Evolutionary conservation across 2,329 filamentous ascomycete species (phyloP), one percentile per base, ranked within the genome.

Genomic region (Gaeumannomyces tritici): DNA sequence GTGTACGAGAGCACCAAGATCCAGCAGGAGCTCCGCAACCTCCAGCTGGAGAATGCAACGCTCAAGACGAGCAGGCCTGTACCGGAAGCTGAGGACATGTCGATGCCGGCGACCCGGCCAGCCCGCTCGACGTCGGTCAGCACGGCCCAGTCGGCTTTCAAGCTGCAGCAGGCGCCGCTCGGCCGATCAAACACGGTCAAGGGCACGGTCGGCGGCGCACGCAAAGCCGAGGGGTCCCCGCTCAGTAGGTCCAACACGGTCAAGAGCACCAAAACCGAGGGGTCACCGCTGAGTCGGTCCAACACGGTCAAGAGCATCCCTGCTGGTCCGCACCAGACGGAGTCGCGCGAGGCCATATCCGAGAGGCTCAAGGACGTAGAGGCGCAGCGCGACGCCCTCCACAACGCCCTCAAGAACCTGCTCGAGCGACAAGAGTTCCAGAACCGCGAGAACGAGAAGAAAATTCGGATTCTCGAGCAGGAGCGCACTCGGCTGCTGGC

Each of bases 281-380:
- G n/a, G n/a, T n/a, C n/a, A n/a, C n/a, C n/a, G n/a, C 56, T n/a
- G 56, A 63, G 42, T 59, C 65, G 31, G 62, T 51, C 42, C 18
- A 51, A 51, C 42, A 51, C 42, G 42, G 21, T 51, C 6, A 51
- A 51, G 42, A 21, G 42, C 18, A n/a, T 21, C 6, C 3, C 42
- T 51, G 21, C 42, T n/a, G 42, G 42, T n/a, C 66, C 29, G 62
- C 66, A 7, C 27, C 75, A 73, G 61, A 74, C 70, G 63, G 83
- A 90, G 67, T 86, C 84, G 4, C 81, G 86, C 62, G 90, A 93
- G 62, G 82, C 84, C 13, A 75, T 93, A 21, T 85, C 87, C 1
- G 92, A 96, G 67, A 84, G 90, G 33, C 81, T 96, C 24, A 96
- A 96, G 74, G 93, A 98, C 67, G 88, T 97, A 13, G 93, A 98